phyloP scores from a whole-genome alignment of 2,329 filamentous ascomycete genomes.

The Shiraia bambusicola region DNA sequence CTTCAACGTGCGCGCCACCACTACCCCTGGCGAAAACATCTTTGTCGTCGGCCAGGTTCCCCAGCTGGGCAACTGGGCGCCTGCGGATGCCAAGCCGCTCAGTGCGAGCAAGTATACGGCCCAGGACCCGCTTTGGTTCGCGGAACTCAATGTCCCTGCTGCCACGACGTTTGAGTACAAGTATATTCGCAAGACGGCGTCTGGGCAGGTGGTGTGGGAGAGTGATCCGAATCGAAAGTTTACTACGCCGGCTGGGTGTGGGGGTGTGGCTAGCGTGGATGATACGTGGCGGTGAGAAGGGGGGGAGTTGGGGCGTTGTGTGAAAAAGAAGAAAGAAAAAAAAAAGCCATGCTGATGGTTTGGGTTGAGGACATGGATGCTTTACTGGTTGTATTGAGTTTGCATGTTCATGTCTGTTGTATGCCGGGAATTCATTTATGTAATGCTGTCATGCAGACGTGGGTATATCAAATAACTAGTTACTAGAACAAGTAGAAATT shows the following conservation, averaged over 20 bases:
- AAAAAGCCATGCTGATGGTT: too few relatives aligned
- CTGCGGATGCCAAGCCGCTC: slow-evolving; percentile 43
- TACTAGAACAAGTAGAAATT: too few relatives aligned
- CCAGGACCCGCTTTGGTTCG: slow-evolving; percentile 50
- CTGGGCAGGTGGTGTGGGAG: slow-evolving; percentile 50
- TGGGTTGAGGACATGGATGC: too few relatives aligned
- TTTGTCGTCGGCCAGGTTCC: slow-evolving; percentile 48
- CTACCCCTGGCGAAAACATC: slow-evolving; percentile 52
- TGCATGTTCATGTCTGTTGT: background rate
- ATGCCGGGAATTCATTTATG: too few relatives aligned
- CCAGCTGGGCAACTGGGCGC: slow-evolving; percentile 49
- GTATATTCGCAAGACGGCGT: slow-evolving; percentile 50
- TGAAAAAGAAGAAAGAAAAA: too few relatives aligned
- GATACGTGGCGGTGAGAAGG: slow-evolving; percentile 22
- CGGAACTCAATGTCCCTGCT: slow-evolving; percentile 43
- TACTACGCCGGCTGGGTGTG: slow-evolving; percentile 25
- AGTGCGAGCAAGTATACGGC: slow-evolving; percentile 47
- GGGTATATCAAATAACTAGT: too few relatives aligned
- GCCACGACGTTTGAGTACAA: slow-evolving; percentile 48
- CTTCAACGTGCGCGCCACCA: slow-evolving; percentile 53
- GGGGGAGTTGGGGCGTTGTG: background rate
- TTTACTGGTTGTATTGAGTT: too few relatives aligned
- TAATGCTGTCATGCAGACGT: too few relatives aligned
- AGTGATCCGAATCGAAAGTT: slow-evolving; percentile 46
- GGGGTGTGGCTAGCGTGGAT: slow-evolving; percentile 16